phyloP scores from a whole-genome alignment of 441 rosid genomes.

The Omphalea diandra region DNA sequence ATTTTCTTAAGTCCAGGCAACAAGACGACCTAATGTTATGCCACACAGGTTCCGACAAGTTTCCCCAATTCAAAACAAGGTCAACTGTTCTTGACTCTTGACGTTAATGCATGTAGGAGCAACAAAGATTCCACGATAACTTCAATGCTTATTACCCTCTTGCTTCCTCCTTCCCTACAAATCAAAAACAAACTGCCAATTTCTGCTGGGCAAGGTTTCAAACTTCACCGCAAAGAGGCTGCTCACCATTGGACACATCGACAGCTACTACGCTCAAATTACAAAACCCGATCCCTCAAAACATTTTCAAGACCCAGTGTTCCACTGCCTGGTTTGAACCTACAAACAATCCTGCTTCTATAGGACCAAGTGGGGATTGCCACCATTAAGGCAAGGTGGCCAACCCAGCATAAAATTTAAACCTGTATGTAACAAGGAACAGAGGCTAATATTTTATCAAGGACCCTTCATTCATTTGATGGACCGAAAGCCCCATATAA shows the following conservation, averaged over 20 bases:
- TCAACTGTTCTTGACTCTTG: too few relatives aligned
- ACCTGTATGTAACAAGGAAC: not conserved
- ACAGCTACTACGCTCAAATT: too few relatives aligned
- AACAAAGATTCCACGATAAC: not conserved
- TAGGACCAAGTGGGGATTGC: too few relatives aligned
- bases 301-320: not conserved
- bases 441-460: not conserved
- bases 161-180: not conserved
- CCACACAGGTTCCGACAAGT: not conserved
- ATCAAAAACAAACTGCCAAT: not conserved
- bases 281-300: too few relatives aligned
- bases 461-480: too few relatives aligned
- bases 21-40: not conserved
- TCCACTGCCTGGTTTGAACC: not conserved
- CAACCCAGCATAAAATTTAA: not conserved
- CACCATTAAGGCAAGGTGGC: not conserved
- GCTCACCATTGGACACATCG: too few relatives aligned
- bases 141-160: not conserved
- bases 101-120: not conserved
- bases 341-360: too few relatives aligned
- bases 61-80: constrained; percentile 5
- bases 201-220: not conserved
- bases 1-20: too few relatives aligned
- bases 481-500: not conserved
- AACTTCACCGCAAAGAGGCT: too few relatives aligned